phyloP scores from a whole-genome alignment of 179 eudicot genomes.

The Amaranthus tricolor region DNA sequence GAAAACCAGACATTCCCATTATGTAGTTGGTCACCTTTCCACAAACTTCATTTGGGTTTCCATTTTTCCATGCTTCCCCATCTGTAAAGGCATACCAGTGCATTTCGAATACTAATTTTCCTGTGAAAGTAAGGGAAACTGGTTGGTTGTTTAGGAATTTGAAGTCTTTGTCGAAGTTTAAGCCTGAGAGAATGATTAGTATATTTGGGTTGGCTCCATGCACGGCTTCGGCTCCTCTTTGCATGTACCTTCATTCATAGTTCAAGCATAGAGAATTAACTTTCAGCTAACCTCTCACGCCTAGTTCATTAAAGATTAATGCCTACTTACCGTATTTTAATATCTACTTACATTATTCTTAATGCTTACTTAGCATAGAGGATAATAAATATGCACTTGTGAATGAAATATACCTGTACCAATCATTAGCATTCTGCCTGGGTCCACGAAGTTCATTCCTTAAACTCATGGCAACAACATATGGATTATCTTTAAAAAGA shows the following conservation, averaged over 20 bases:
- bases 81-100: conserved; percentile 76
- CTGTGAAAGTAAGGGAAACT: conserved; percentile 39
- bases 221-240: conserved; percentile 84
- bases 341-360: no score
- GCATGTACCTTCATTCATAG: conserved; percentile 61
- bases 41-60: conserved; percentile 70
- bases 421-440: conserved; percentile 57
- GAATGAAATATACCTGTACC: conserved; percentile 62
- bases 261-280: neutral
- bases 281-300: no score
- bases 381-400: neutral
- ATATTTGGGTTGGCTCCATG: conserved; percentile 73
- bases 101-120: conserved; percentile 66
- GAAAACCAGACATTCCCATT: conserved; percentile 45
- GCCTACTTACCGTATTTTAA: no score
- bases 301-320: no score
- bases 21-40: conserved; percentile 29
- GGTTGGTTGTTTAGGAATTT: conserved; percentile 47
- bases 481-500: conserved; percentile 44
- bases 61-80: conserved; percentile 48
- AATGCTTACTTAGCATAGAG: no score
- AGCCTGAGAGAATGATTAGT: conserved; percentile 72
- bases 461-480: conserved; percentile 86
- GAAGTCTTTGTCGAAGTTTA: conserved; percentile 62
- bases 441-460: conserved; percentile 95